Percentiles rank a stretch among this genome's conserved stretches.
phyloP scores from a whole-genome alignment of 768 basidiomycete species.

The Bullera alba region DNA sequence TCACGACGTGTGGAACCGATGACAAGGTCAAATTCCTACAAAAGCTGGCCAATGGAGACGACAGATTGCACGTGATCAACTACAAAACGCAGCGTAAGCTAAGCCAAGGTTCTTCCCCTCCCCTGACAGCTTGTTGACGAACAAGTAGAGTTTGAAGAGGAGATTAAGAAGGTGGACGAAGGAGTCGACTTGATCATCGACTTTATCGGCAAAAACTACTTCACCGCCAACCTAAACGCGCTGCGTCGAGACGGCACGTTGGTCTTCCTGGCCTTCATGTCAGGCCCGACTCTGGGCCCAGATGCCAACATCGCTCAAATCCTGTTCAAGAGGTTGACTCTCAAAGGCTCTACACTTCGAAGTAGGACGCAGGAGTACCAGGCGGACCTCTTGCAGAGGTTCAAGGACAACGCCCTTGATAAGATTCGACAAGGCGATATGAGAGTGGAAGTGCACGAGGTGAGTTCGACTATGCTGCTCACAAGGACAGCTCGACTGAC shows the following conservation, averaged over 20 bases:
- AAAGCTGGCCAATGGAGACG: conserved; percentile 25
- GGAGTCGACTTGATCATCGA: conserved; percentile 82
- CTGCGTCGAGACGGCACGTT: conserved; percentile 41
- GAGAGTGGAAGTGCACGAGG: conserved; percentile 72
- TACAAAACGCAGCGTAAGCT: conserved; percentile 59
- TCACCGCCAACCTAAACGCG: conserved; percentile 32
- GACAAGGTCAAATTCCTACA: conserved; percentile 71
- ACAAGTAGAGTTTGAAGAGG: conserved; percentile 59
- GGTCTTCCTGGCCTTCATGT: conserved; percentile 43
- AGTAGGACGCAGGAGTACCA: conserved; percentile 71
- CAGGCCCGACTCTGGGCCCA: conserved; percentile 26
- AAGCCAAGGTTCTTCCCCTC: neutral
- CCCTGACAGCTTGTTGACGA: neutral
- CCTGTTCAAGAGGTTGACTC: conserved; percentile 73
- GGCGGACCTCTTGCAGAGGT: conserved; percentile 57
- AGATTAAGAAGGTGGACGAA: conserved; percentile 59
- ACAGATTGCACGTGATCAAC: conserved; percentile 58
- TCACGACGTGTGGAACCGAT: conserved; percentile 75
- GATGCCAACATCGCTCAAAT: conserved; percentile 56
- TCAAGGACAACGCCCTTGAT: conserved; percentile 54
- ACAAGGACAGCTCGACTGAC: neutral
- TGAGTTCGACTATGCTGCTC: conserved; percentile 23
- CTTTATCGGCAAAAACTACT: conserved; percentile 50
- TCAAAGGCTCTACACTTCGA: conserved; percentile 82
- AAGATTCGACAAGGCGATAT: conserved; percentile 62